Conservation (phyloP, 2,329 filamentous ascomycete species). For the Curvularia lunata region DNA sequence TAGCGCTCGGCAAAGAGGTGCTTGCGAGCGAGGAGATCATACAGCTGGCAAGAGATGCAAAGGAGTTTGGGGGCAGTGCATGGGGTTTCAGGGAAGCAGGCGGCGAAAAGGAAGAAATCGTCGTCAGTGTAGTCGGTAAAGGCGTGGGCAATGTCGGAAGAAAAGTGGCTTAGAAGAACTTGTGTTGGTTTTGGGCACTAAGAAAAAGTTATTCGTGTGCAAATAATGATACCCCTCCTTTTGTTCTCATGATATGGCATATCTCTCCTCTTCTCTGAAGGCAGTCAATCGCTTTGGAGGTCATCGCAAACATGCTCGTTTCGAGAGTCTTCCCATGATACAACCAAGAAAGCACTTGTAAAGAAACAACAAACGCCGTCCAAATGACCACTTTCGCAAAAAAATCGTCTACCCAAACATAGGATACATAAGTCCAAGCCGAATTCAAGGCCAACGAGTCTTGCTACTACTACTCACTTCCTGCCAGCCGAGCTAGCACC, state of each 20-base stretch:
- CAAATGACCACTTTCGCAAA: neutral
- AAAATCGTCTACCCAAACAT: neutral
- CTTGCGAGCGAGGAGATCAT: conserved; percentile 82
- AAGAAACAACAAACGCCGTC: neutral
- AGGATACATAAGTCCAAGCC: neutral
- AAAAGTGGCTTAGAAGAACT: conserved; percentile 70
- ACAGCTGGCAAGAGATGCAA: conserved; percentile 80
- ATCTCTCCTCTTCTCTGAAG: neutral
- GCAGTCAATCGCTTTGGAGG: neutral
- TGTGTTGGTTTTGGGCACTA: neutral
- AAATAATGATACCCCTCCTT: conserved; percentile 27
- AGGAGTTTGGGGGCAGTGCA: conserved; percentile 84
- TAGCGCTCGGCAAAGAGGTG: conserved; percentile 81
- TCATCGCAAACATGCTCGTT: neutral
- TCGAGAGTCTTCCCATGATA: neutral
- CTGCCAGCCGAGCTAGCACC: conserved; percentile 30
- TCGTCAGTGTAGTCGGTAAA: conserved; percentile 89
- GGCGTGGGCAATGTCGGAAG: conserved; percentile 94
- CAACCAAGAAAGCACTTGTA: neutral
- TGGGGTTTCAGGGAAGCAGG: conserved; percentile 77
- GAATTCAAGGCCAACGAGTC: neutral
- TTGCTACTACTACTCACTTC: conserved; percentile 20
- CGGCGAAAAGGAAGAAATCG: conserved; percentile 68
- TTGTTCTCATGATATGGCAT: neutral
- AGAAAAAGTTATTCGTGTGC: conserved; percentile 3